Evolutionary conservation across 805 yeast species (phyloP), one percentile per base, ranked within the genome.

Genomic region (Yarrowia sp.): DNA sequence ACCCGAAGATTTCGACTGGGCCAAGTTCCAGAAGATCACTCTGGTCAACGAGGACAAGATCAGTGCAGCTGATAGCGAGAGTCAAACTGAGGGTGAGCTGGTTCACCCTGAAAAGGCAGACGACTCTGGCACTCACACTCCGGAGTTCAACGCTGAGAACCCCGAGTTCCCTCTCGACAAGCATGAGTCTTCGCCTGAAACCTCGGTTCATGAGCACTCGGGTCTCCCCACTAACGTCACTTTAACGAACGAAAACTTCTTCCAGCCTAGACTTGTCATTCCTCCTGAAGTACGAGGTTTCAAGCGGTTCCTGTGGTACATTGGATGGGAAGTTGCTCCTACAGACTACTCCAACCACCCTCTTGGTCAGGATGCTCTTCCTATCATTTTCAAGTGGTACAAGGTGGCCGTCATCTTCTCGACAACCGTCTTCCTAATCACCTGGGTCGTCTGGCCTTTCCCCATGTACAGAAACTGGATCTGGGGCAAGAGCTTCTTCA

Each of bases 391-490:
- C 43, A 58, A 63, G 26, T 70, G 72, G 72, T 43, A 52, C 35
- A 36, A 35, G 38, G 38, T 70, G 12, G 65, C 72, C 2, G 36
- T 53, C 8, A 45, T 71, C 19, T 66, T 55, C 26, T 53, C 67
- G 8, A 35, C 69, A 7, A 36, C 69, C 16, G 58, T 71, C 72
- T 86, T 89, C 12, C 72, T 89, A 10, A 81, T 87, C 65, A 79
- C 90, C 56, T 78, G 90, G 45, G 82, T 90, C 32, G 75, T 90
- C 40, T 90, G 92, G 92, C 95, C 95, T 74, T 88, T 89, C 89
- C 94, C 95, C 72, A 86, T 90, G 91, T 90, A 87, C 76, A 76
- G 87, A 11, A 81, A 83, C 5, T 90, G 90, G 74, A 80, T 90
- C 52, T 90, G 90, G 78, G 84, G 89, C 58, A 87, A 84, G 76